Conservation (phyloP, 768 basidiomycete genomes). For the Kwoniella mangroviensis region DNA sequence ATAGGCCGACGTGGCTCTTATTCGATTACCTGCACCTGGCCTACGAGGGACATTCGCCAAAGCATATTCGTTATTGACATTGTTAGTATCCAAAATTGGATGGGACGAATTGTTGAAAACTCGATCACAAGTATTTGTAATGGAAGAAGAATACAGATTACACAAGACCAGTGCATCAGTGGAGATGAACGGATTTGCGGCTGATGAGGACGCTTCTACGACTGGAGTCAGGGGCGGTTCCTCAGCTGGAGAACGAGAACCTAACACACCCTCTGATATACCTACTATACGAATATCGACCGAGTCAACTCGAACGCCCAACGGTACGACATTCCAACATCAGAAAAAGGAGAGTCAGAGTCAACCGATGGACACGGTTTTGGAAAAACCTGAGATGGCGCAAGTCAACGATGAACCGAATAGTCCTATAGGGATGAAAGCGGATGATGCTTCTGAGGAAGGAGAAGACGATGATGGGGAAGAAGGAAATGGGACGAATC, state of each 20-base stretch:
- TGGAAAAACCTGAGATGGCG: constrained; percentile 53
- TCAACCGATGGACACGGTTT: constrained; percentile 28
- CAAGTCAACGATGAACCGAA: constrained; percentile 36
- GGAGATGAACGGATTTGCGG: constrained; percentile 45
- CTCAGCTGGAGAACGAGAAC: constrained; percentile 20
- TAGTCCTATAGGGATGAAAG: constrained; percentile 32
- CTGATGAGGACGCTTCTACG: constrained; percentile 42
- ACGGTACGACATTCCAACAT: constrained; percentile 33
- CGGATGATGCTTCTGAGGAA: constrained; percentile 28
- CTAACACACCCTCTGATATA: constrained; percentile 57
- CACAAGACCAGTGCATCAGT: constrained; percentile 84
- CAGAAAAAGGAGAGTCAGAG: constrained; percentile 39
- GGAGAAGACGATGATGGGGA: constrained; percentile 42
- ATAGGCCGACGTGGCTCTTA: constrained; percentile 87
- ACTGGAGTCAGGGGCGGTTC: constrained; percentile 19
- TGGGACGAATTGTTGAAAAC: constrained; percentile 98
- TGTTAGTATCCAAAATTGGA: constrained; percentile 89
- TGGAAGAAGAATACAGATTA: constrained; percentile 99
- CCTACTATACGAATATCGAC: constrained; percentile 79
- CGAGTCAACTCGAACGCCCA: constrained; percentile 61
- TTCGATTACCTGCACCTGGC: constrained; percentile 92
- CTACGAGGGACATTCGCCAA: constrained; percentile 94
- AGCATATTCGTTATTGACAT: constrained; percentile 86
- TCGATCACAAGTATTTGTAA: constrained; percentile 93
- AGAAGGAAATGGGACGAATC: constrained; percentile 39